Conservation (phyloP, 2,329 filamentous ascomycete species). For the Rutstroemia sydowiana region DNA sequence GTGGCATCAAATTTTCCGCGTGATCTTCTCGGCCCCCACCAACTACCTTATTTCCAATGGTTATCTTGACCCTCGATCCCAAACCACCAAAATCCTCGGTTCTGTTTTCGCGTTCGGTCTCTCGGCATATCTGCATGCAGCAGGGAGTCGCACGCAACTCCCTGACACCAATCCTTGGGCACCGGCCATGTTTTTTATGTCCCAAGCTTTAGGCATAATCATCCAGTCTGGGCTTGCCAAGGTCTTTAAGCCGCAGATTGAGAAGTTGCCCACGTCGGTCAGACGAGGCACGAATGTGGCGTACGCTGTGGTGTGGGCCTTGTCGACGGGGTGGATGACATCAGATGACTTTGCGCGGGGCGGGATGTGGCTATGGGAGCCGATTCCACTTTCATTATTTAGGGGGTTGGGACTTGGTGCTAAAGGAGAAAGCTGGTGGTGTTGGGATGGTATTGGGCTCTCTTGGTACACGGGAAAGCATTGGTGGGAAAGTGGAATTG, state of each 20-base stretch:
- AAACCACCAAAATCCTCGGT: constrained; percentile 30
- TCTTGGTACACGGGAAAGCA: neutral
- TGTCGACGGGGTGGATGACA: constrained; percentile 56
- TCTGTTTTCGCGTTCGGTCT: constrained; percentile 52
- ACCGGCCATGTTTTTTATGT: constrained; percentile 62
- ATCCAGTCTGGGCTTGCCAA: constrained; percentile 44
- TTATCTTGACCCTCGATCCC: constrained; percentile 33
- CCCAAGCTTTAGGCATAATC: constrained; percentile 60
- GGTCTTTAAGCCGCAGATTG: constrained; percentile 28
- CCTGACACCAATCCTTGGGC: constrained; percentile 43
- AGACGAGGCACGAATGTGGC: constrained; percentile 51
- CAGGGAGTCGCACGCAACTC: constrained; percentile 61
- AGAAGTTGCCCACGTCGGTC: constrained; percentile 37
- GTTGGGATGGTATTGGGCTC: constrained; percentile 52
- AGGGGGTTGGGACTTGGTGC: constrained; percentile 58
- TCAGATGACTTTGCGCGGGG: constrained; percentile 67
- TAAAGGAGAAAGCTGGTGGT: constrained; percentile 56
- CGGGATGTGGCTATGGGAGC: constrained; percentile 75
- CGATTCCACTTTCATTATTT: constrained; percentile 68
- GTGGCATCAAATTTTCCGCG: constrained; percentile 89
- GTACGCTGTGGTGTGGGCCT: constrained; percentile 61
- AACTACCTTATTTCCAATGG: constrained; percentile 38
- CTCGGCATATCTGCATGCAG: constrained; percentile 63
- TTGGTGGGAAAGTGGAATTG: constrained; percentile 1
- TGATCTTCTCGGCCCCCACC: constrained; percentile 57